These are phyloP conservation scores for Coniochaeta sp. DNA, from an alignment of 2,329 filamentous ascomycete genomes.

Conservation along the genomic window DNA sequence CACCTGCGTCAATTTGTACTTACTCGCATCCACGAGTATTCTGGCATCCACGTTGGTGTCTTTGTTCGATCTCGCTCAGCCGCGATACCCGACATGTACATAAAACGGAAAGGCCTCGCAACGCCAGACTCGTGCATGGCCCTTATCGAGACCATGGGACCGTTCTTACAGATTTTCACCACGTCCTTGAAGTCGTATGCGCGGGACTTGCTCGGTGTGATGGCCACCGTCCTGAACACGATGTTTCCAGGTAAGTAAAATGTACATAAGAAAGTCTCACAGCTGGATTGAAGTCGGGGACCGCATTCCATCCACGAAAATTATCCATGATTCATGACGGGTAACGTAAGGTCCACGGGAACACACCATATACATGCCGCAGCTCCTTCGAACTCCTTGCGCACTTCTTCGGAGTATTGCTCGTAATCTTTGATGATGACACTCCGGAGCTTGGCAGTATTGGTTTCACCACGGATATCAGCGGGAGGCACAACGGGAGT, in stretches of 20 bases:
- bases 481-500: conserved; percentile 21
- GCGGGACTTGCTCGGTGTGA: conserved; percentile 28
- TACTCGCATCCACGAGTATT: conserved; percentile 42
- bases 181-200: conserved; percentile 25
- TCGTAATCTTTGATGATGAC: conserved; percentile 31
- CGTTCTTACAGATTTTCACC: conserved; percentile 31
- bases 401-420: conserved; percentile 30
- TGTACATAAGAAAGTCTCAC: no score
- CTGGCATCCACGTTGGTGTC: conserved; percentile 25
- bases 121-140: conserved; percentile 23
- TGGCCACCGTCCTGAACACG: conserved; percentile 28
- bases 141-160: conserved; percentile 18
- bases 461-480: conserved; percentile 11
- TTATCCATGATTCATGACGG: no score
- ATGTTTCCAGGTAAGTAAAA: no score
- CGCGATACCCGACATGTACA: conserved; percentile 40
- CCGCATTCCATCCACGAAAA: no score
- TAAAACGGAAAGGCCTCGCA: conserved; percentile 32
- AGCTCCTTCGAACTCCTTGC: conserved; percentile 29
- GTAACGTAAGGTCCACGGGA: neutral
- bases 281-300: no score
- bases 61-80: conserved; percentile 37
- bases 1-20: conserved; percentile 8
- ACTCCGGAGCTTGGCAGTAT: conserved; percentile 28
- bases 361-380: conserved; percentile 34